Evolutionary conservation across 192 early-diverging fungal genomes (phyloP), one percentile per base, ranked within the genome.

Genomic region (Rhizoclosmatium sp.): DNA sequence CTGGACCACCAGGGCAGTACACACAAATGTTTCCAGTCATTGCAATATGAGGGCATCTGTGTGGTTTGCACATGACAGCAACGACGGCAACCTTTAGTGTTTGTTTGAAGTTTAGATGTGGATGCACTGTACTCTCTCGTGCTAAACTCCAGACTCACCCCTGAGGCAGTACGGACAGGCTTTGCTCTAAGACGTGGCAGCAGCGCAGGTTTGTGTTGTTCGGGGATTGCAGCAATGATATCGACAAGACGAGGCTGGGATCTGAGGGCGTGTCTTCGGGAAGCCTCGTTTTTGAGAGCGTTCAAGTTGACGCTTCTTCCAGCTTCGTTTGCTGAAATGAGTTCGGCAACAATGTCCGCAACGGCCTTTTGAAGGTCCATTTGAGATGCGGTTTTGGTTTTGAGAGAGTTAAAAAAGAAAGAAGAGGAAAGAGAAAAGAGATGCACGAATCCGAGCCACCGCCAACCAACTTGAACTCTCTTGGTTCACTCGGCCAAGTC

Each of bases 11-110:
- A 21, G 97, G 97, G 78, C 97, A 96, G 84, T 97, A 94, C 82
- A 99, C 98, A 83, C 98, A 99, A 75, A 99, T 96, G 81, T 99
- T 98, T 74, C 97, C 97, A 1, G 98, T 99, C 93, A 98, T 96
- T 51, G 98, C 96, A 80, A 99, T 98, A 78, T 99, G 98, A 39
- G 98, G 98, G 78, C 98, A 99, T 65, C 96, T 83, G 79, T 97
- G 96, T 45, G 96, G 96, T 80, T 97, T 97, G 88, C 96, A 97
- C 96, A 97, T 97, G 70, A 97, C 96, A 47, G 96, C 96, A 45
- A 95, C 92, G 47, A 98, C 92, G 74, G 98, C 96, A 86, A 98
- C 95, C 92, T 94, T 31, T 31, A 78, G 2, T 16, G 19, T 68
- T 10, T 21, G 65, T 12, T 16, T 4, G 3, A 16, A n/a, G 61